Base-by-base conservation (phyloP, 2,329 filamentous ascomycete genomes). In the Penicillium janthinellum region DNA sequence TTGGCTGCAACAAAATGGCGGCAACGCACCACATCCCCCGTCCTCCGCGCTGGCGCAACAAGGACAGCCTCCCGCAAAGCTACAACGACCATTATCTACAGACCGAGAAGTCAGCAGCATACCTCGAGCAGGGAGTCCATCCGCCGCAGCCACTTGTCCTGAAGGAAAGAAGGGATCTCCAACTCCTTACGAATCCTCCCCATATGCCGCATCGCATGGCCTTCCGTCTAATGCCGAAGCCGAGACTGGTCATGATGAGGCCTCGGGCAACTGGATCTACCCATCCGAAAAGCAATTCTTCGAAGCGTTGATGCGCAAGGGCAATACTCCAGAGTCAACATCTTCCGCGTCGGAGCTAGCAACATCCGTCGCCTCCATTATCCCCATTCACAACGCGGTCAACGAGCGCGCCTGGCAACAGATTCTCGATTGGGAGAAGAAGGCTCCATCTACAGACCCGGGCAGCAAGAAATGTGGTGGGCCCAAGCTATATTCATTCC, bases 251-350 rank as follows among this genome's bases (percentile, higher is more conserved):
- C 83, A 87, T 22, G 88, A 91, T 69, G 80, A 83, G 53, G 74
- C 79, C 39, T 86, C 86, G 0, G 94, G 94, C 0, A 96, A 97
- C 75, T 99, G 95, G 95, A 89, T 99, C 62, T 99, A 99, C 77
- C 95, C 95, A 0, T 95, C 90, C 0, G 94, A 98, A 76, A 90
- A 91, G 72, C 96, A 97, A 88, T 99, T 99, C 82, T 98, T 98
- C 79, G 91, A 96, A 50, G 95, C 95, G 47, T 94, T 99, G 87
- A 87, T 90, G 81, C 89, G 94, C 73, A 99, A 99, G 78, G 90
- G 92, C 78, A 87, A 92, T 79, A 86, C 88, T 61, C 88, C 76
- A 85, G 34, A 80, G 83, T 78, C 77, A 7, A 70, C 75, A 2
- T 65, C 70, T 20, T 76, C 76, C 7, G 70, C 78, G 3, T 72